Base-by-base conservation (phyloP, 148 eudicot genomes). In the Amaranthus palmeri region DNA sequence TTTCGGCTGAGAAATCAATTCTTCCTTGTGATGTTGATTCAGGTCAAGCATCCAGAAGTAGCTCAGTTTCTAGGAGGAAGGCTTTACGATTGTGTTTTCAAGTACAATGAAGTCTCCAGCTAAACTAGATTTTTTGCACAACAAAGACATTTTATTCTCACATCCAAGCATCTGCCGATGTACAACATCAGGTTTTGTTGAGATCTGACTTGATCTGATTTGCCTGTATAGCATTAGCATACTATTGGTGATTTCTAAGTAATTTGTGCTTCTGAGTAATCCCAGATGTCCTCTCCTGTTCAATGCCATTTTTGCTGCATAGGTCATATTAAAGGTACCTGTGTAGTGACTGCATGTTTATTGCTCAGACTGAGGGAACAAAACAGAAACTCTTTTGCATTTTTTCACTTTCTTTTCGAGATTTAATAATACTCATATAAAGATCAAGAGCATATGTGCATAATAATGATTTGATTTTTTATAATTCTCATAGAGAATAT, bases 41-140 rank as follows among this genome's bases (percentile, higher is more conserved):
- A 96, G 99, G 99, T 96, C 70, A 96, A 96, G 85, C 99, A 96
- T 77, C 91, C 84, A 14, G 99, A 96, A 81, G 99, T 96, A 70
- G 99, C 99, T 12, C 89, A 92, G 70, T 96, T 96, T 79, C 86
- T 96, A 42, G 99, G 99, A 43, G 99, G 99, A 69, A 85, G 99
- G 75, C 90, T 92, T 8, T 96, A 96, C 56, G 99, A 96, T 74
- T 96, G 99, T 66, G 97, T 96, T 70, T 84, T 96, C 90, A 96
- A 96, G 79, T 96, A 81, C 86, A 90, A 83, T 56, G 92, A 90
- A 79, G 85, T 76, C 58, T 83, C 72, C 45, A 11, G 60, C 73
- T 81, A 74, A 74, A 47, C 42, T 74, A 50, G 54, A 71, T 73
- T 52, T 42, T 68, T 18, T 7, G n/a, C 11, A n/a, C 36, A 5